Evolutionary conservation across 305 asterid genomes (phyloP).

Genomic region (Fraxinus baroniana): DNA sequence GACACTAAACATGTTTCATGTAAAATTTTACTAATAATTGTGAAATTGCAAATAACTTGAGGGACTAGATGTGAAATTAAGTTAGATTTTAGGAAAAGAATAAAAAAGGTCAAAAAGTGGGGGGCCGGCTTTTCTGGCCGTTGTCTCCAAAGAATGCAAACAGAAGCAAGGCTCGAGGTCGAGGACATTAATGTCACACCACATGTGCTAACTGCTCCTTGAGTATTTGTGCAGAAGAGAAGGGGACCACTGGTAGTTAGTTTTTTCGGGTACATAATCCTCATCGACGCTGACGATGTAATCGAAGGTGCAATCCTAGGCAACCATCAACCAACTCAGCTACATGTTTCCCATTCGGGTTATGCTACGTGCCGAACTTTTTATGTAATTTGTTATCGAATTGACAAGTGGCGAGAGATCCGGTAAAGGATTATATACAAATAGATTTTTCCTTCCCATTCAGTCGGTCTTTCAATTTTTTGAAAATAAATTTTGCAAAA

Average conservation of each 20-base stretch:
- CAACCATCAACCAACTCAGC: background rate
- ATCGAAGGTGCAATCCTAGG: background rate
- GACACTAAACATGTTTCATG: background rate
- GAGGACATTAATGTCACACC: background rate
- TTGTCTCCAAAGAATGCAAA: background rate
- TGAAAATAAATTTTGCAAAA: too few species aligned
- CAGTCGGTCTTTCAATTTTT: background rate
- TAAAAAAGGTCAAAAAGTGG: background rate
- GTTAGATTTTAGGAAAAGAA: background rate
- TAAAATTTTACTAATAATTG: background rate
- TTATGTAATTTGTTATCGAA: too few species aligned
- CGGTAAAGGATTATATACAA: too few species aligned
- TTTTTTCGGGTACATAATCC: conserved; percentile 7
- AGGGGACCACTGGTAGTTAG: conserved; percentile 5
- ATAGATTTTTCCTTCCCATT: too few species aligned
- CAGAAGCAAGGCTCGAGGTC: background rate
- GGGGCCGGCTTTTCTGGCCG: conserved; percentile 3
- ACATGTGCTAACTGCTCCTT: background rate
- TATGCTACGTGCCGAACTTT: too few species aligned
- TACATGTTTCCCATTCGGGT: background rate
- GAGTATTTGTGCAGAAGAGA: background rate
- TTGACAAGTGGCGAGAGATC: too few species aligned
- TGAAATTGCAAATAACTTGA: background rate
- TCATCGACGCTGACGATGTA: background rate
- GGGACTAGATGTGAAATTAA: background rate